Percentiles rank a stretch among this genome's conserved stretches.
These are phyloP conservation scores for Brettanomyces bruxellensis DNA, from an alignment of 805 yeast species.

Conservation along the genomic window DNA sequence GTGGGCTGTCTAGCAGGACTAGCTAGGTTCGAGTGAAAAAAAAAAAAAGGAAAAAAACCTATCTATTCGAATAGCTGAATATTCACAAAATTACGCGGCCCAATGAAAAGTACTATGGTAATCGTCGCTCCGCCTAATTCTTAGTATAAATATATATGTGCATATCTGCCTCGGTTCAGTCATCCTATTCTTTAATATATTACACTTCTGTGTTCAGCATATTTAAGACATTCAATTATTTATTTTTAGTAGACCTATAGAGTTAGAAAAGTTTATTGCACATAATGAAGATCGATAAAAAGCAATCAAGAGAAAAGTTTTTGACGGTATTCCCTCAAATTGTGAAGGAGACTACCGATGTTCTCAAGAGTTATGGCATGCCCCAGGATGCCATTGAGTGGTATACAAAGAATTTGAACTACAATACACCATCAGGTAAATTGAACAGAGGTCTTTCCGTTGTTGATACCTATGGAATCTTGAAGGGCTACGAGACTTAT, in stretches of 20 bases:
- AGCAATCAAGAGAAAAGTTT: slow-evolving; percentile 43
- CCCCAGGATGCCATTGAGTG: slow-evolving; percentile 80
- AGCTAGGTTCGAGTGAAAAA: too few relatives aligned
- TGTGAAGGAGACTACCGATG: slow-evolving; percentile 63
- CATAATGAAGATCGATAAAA: slow-evolving; percentile 25
- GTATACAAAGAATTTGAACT: slow-evolving; percentile 64
- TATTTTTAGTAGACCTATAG: too few relatives aligned
- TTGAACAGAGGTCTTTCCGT: slow-evolving; percentile 94
- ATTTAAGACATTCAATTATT: too few relatives aligned
- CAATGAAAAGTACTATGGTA: too few relatives aligned
- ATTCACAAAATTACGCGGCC: too few relatives aligned
- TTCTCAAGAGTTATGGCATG: slow-evolving; percentile 63
- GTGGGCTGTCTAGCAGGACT: too few relatives aligned
- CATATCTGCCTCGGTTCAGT: too few relatives aligned
- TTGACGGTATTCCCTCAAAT: slow-evolving; percentile 63
- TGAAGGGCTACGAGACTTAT: slow-evolving; percentile 51
- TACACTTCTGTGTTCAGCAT: too few relatives aligned
- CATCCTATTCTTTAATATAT: too few relatives aligned
- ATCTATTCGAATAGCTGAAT: background rate
- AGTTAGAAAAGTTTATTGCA: background rate
- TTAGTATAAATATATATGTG: too few relatives aligned
- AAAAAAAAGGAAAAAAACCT: too few relatives aligned
- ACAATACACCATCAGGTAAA: slow-evolving; percentile 96
- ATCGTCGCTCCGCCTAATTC: too few relatives aligned
- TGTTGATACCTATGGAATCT: slow-evolving; percentile 79